phyloP scores from a whole-genome alignment of 352 stramenopile genomes.

The Lagenidium sp. region DNA sequence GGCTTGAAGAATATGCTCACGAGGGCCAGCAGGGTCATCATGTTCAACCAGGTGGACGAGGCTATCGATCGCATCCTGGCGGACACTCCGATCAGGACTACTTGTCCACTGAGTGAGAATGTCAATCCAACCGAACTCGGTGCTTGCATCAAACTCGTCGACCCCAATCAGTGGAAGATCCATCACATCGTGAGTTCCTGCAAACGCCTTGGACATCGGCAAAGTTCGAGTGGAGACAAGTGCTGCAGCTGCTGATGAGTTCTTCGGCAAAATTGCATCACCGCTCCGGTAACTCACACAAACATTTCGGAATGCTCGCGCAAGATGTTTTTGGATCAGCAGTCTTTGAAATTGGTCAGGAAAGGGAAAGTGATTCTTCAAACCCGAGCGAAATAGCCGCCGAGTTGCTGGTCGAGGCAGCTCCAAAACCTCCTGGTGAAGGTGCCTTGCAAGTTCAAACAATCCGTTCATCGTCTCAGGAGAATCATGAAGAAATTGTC shows the following conservation, averaged over 20 bases:
- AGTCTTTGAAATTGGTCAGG: too few relatives aligned
- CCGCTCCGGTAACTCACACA: constrained; percentile 51
- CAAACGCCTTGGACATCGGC: constrained; percentile 66
- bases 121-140: constrained; percentile 74
- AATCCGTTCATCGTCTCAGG: constrained; percentile 34
- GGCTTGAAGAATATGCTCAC: constrained; percentile 62
- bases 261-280: constrained; percentile 42
- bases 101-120: constrained; percentile 67
- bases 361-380: too few relatives aligned
- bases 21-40: constrained; percentile 18
- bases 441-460: constrained; percentile 31
- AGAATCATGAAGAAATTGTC: constrained; percentile 44
- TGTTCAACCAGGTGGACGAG: constrained; percentile 55
- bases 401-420: too few relatives aligned
- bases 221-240: constrained; percentile 36
- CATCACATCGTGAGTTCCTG: constrained; percentile 36
- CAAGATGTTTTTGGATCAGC: constrained; percentile 23
- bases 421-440: constrained; percentile 51
- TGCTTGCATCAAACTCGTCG: constrained; percentile 68
- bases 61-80: constrained; percentile 53
- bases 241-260: too few relatives aligned
- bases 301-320: constrained; percentile 39
- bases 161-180: constrained; percentile 62
- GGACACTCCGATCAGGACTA: constrained; percentile 40
- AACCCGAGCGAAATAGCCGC: too few relatives aligned